A percentile compares a stretch with the other conserved stretches of the same genome.
These are phyloP conservation scores for Ganoderma sinense DNA, from an alignment of 1,284 basidiomycete genomes.

Conservation along the genomic window DNA sequence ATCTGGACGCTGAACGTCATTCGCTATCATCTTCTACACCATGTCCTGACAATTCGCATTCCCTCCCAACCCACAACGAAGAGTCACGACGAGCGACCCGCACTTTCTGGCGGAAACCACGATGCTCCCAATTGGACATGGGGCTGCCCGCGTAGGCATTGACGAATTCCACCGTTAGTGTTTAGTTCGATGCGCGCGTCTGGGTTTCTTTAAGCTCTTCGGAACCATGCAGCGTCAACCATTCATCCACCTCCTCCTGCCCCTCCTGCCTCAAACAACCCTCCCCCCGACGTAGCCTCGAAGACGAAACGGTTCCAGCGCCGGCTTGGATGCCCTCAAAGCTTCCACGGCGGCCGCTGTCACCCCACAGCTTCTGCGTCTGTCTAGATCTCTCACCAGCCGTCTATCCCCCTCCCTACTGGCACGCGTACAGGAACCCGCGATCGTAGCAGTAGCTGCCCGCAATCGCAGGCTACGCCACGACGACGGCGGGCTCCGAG, in stretches of 20 bases:
- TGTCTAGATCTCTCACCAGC: background rate
- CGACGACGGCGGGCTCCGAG: background rate
- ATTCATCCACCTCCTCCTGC: slow-evolving; percentile 3
- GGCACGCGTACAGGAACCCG: background rate
- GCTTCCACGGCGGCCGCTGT: slow-evolving; percentile 11
- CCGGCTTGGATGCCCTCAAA: background rate
- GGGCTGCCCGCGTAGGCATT: background rate
- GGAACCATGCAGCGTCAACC: slow-evolving; percentile 22
- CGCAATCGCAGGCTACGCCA: background rate
- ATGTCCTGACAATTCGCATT: background rate
- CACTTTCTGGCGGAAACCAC: background rate
- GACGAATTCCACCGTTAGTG: background rate
- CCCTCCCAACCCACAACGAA: background rate
- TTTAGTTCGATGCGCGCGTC: slow-evolving; percentile 13
- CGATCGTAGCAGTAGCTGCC: background rate
- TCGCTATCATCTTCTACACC: background rate
- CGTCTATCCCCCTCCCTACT: background rate
- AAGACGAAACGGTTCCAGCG: background rate
- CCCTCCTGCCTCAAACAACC: background rate
- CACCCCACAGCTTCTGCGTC: background rate
- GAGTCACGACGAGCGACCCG: background rate
- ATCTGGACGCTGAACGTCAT: background rate
- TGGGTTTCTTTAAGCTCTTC: slow-evolving; percentile 22
- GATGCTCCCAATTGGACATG: background rate
- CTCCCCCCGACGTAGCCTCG: background rate